A percentile compares a stretch with the other conserved stretches of the same genome.
Evolutionary conservation across 2,329 filamentous ascomycete species (phyloP).

Genomic region (Curvularia hawaiiensis): DNA sequence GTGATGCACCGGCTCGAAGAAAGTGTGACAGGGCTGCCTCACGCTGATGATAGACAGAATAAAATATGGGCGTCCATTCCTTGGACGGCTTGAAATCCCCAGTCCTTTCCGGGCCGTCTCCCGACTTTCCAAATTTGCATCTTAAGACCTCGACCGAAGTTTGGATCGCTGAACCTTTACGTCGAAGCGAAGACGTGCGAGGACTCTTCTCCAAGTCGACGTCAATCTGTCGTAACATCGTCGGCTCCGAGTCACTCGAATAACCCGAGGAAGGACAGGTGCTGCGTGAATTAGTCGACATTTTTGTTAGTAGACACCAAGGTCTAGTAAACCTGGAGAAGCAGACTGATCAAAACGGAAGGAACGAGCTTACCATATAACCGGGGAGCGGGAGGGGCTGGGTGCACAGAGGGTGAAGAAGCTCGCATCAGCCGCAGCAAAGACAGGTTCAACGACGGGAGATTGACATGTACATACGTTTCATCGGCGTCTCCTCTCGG

Average conservation of each 20-base stretch:
- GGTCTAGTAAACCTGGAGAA: conserved; percentile 1
- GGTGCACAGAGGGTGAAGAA: conserved; percentile 9
- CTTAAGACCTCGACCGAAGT: conserved; percentile 39
- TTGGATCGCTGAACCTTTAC: conserved; percentile 36
- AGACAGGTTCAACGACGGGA: conserved; percentile 2
- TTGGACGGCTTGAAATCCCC: conserved; percentile 29
- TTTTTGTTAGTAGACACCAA: conserved; percentile 10
- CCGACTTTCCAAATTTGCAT: conserved; percentile 36
- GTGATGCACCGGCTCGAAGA: conserved; percentile 32
- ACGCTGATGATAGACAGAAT: conserved; percentile 39
- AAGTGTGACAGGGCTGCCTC: conserved; percentile 42
- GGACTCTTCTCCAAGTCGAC: conserved; percentile 20
- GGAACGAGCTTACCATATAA: conserved; percentile 2
- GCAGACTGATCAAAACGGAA: neutral
- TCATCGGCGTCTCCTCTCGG: conserved; percentile 7
- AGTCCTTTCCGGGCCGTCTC: conserved; percentile 8
- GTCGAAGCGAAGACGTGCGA: conserved; percentile 14
- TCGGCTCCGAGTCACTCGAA: conserved; percentile 22
- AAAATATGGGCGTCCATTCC: conserved; percentile 39
- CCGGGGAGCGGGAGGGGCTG: conserved; percentile 5
- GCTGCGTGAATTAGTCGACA: conserved; percentile 25
- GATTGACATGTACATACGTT: conserved; percentile 10
- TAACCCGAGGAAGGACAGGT: conserved; percentile 21
- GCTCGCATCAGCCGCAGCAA: conserved; percentile 1
- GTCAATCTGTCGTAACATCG: conserved; percentile 21